Evolutionary conservation across 306 rosid genomes (phyloP).

Genomic region (Rubus idaeus): DNA sequence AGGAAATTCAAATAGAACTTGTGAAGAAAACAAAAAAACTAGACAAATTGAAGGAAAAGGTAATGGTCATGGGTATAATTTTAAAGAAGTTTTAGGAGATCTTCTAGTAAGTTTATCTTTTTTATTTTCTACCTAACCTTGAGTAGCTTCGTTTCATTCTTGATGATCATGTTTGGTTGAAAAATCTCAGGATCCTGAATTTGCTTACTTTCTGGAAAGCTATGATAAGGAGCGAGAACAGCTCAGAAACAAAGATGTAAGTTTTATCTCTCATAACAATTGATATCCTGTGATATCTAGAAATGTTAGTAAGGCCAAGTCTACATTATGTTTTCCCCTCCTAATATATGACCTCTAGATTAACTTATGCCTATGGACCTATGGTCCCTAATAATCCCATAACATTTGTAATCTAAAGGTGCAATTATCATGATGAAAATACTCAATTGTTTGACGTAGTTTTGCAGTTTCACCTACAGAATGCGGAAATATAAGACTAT

Average conservation of each 20-base stretch:
- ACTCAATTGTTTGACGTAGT: background rate
- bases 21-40: constrained; percentile 50
- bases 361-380: background rate
- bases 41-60: constrained; percentile 74
- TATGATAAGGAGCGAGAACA: constrained; percentile 34
- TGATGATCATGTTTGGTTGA: constrained; percentile 24
- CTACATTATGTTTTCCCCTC: background rate
- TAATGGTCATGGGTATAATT: constrained; percentile 25
- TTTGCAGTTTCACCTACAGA: background rate
- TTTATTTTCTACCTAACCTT: constrained; percentile 13
- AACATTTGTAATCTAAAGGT: background rate
- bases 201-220: constrained; percentile 55
- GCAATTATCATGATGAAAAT: background rate
- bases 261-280: constrained; percentile 28
- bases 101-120: background rate
- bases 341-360: background rate
- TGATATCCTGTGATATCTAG: background rate
- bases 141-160: background rate
- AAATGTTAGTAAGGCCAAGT: background rate
- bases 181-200: constrained; percentile 66
- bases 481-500: background rate
- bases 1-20: constrained; percentile 53
- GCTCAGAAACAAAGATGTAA: constrained; percentile 56
- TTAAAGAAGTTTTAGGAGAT: background rate
- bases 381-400: background rate